Percentiles rank a stretch among this genome's conserved stretches.
phyloP scores from a whole-genome alignment of 192 early-diverging fungal species.

The Phycomyces blakesleeanus region DNA sequence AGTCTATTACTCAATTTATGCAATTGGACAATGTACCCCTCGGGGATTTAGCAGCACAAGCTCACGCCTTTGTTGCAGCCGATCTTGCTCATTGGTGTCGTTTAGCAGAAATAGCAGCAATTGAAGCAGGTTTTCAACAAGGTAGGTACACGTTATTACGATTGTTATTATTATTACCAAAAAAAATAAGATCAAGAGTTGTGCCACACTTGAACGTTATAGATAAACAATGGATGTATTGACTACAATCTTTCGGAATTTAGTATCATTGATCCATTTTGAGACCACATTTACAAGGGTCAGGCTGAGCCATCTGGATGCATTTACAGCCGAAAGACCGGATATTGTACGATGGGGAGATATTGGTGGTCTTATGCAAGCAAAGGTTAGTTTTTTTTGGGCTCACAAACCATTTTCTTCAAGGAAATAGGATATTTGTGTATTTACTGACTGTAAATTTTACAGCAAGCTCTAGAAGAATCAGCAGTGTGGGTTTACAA shows the following conservation, averaged over 20 bases:
- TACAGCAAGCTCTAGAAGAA: constrained; percentile 63
- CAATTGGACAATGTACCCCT: background rate
- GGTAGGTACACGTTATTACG: background rate
- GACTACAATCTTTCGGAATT: constrained; percentile 11
- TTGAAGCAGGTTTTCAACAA: constrained; percentile 12
- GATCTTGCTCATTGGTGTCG: constrained; percentile 48
- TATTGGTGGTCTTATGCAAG: constrained; percentile 73
- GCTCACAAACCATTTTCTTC: no score
- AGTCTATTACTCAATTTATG: background rate
- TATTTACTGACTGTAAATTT: background rate
- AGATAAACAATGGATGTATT: no score
- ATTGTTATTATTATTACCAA: no score
- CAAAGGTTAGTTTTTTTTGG: constrained; percentile 41
- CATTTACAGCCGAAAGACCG: constrained; percentile 39
- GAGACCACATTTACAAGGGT: constrained; percentile 32
- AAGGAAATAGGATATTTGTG: no score
- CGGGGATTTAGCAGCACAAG: constrained; percentile 22
- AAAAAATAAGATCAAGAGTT: no score
- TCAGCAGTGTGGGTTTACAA: constrained; percentile 76
- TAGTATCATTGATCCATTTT: constrained; percentile 36
- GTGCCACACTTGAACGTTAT: no score
- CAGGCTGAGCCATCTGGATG: constrained; percentile 25
- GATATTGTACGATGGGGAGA: constrained; percentile 65
- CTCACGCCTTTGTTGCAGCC: constrained; percentile 55
- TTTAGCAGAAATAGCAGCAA: constrained; percentile 18